Evolutionary conservation across 176 grass and related monocot genomes (phyloP).

Genomic region (Musa troglodytarum): DNA sequence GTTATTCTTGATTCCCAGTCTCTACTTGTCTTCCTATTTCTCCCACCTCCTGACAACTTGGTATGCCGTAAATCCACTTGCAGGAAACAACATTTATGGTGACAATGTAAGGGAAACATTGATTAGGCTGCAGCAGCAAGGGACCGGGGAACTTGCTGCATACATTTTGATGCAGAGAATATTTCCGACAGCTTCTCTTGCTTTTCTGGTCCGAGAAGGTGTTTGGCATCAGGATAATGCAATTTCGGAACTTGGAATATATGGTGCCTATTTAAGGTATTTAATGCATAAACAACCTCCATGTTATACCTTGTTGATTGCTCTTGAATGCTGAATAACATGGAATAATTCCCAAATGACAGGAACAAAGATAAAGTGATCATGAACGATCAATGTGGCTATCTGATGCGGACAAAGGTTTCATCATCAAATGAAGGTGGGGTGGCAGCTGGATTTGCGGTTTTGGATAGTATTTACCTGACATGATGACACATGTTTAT

Average conservation of each 20-base stretch:
- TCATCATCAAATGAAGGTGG: slow-evolving; percentile 94
- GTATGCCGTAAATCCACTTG: neutral
- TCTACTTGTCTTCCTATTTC: slow-evolving; percentile 1
- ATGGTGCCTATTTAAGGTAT: slow-evolving; percentile 69
- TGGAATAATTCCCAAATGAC: neutral
- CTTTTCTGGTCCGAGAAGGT: slow-evolving; percentile 63
- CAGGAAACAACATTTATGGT: slow-evolving; percentile 87
- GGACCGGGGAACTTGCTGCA: slow-evolving; percentile 59
- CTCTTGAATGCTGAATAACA: neutral
- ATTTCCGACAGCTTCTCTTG: slow-evolving; percentile 56
- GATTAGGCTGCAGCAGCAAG: slow-evolving; percentile 45
- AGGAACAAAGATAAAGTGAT: slow-evolving; percentile 88
- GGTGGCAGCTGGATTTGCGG: slow-evolving; percentile 88
- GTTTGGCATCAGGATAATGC: slow-evolving; percentile 59
- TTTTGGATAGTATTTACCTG: slow-evolving; percentile 72
- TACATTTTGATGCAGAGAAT: slow-evolving; percentile 98
- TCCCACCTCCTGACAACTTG: neutral
- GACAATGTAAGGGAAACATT: slow-evolving; percentile 49
- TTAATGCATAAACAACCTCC: slow-evolving; percentile 5
- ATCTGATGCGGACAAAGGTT: slow-evolving; percentile 90
- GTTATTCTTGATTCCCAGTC: slow-evolving; percentile 11
- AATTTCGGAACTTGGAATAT: slow-evolving; percentile 88
- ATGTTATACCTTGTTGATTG: slow-evolving; percentile 6
- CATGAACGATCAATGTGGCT: slow-evolving; percentile 62
- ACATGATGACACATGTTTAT: slow-evolving; percentile 35